A percentile compares a stretch with the other conserved stretches of the same genome.
These are phyloP conservation scores for Solanum boliviense DNA, from an alignment of 257 asterid genomes.

Conservation along the genomic window DNA sequence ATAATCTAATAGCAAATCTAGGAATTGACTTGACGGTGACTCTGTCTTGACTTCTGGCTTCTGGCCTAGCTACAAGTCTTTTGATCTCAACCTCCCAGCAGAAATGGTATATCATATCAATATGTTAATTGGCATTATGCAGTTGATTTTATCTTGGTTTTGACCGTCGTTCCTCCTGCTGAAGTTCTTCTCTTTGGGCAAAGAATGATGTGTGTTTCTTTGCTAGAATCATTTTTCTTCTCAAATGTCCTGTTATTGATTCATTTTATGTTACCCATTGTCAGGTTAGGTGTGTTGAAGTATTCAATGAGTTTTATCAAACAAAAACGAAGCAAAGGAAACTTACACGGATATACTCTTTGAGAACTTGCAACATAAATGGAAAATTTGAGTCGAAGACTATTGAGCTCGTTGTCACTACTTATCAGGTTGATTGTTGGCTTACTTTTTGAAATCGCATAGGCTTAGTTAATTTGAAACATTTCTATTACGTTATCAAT, in stretches of 20 bases:
- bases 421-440: conserved; percentile 63
- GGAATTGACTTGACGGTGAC: conserved; percentile 93
- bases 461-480: background rate
- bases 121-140: background rate
- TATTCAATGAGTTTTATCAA: conserved; percentile 89
- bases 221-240: background rate
- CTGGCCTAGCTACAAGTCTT: conserved; percentile 98
- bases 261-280: background rate
- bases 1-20: conserved; percentile 56
- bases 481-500: background rate
- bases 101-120: conserved; percentile 56
- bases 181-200: background rate
- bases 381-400: conserved; percentile 89
- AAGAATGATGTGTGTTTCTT: background rate
- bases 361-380: conserved; percentile 88
- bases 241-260: background rate
- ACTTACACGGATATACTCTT: conserved; percentile 83
- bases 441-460: background rate
- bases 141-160: background rate
- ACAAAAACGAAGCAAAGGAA: conserved; percentile 96
- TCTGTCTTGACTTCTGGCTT: conserved; percentile 91
- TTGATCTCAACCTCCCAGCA: conserved; percentile 87
- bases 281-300: conserved; percentile 91
- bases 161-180: background rate
- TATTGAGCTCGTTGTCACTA: conserved; percentile 78